These are phyloP conservation scores for Bruguiera parviflora DNA, from an alignment of 345 rosid species.

Conservation along the genomic window DNA sequence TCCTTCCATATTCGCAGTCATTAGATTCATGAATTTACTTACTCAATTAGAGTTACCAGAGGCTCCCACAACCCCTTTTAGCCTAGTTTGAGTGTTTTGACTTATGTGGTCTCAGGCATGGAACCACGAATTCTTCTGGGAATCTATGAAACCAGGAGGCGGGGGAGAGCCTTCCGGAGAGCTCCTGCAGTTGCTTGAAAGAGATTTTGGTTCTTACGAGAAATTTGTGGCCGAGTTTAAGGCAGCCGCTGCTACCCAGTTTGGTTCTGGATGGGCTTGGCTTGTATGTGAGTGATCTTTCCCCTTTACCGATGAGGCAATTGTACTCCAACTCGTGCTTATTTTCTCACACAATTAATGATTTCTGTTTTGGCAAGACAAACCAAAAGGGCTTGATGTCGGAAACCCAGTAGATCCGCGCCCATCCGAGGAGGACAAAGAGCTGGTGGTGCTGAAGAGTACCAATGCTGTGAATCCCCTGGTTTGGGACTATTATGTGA, in stretches of 20 bases:
- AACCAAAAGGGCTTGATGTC: constrained; percentile 64
- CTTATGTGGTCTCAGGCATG: constrained; percentile 49
- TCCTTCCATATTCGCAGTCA: too few relatives aligned
- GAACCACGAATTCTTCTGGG: constrained; percentile 97
- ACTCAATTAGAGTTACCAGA: too few relatives aligned
- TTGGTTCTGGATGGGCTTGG: constrained; percentile 99
- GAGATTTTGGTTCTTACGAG: constrained; percentile 84
- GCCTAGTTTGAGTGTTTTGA: not conserved
- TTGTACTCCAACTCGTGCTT: constrained; percentile 2
- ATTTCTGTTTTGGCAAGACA: constrained; percentile 44
- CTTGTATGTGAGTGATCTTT: constrained; percentile 62
- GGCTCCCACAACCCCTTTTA: not conserved
- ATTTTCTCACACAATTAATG: not conserved
- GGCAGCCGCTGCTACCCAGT: constrained; percentile 72
- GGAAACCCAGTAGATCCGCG: constrained; percentile 65
- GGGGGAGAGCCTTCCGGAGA: constrained; percentile 89
- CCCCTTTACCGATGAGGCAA: not conserved
- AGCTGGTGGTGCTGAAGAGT: constrained; percentile 76
- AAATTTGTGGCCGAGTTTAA: constrained; percentile 49
- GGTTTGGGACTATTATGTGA: constrained; percentile 82
- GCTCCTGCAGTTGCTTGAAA: constrained; percentile 62
- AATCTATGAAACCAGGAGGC: constrained; percentile 84
- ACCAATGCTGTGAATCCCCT: constrained; percentile 94
- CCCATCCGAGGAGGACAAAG: constrained; percentile 69
- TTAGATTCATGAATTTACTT: too few relatives aligned